Percentiles rank a stretch among this genome's conserved stretches.
These are phyloP conservation scores for Boletus holoroseus DNA, from an alignment of 1,284 basidiomycete genomes.

Conservation along the genomic window DNA sequence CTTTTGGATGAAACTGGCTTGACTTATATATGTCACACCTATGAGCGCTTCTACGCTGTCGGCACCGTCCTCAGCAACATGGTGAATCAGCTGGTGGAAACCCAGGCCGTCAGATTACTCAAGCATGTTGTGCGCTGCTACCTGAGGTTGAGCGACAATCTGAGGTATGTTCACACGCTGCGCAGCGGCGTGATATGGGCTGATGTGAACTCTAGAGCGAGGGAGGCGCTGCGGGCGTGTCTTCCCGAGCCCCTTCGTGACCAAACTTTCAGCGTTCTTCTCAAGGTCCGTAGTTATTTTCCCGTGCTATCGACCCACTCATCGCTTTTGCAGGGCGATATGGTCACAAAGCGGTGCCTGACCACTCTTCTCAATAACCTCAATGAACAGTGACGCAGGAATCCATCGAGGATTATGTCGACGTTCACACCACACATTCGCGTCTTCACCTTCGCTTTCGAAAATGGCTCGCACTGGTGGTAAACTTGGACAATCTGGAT, in stretches of 20 bases:
- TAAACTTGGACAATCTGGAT: constrained; percentile 35
- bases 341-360: constrained; percentile 95
- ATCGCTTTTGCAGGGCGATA: constrained; percentile 63
- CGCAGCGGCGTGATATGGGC: constrained; percentile 4
- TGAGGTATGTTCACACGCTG: constrained; percentile 56
- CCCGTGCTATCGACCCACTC: constrained; percentile 1
- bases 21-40: constrained; percentile 99
- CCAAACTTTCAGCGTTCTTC: constrained; percentile 84
- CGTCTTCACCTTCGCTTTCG: constrained; percentile 12
- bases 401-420: background rate
- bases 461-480: constrained; percentile 19
- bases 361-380: constrained; percentile 94
- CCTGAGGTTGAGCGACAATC: constrained; percentile 91
- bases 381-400: constrained; percentile 46
- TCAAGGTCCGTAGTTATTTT: constrained; percentile 58
- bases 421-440: constrained; percentile 1
- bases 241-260: constrained; percentile 96
- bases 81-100: constrained; percentile 96
- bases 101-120: constrained; percentile 91
- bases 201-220: constrained; percentile 54
- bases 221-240: constrained; percentile 94
- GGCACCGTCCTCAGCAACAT: constrained; percentile 98
- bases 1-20: constrained; percentile 96
- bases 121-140: constrained; percentile 99
- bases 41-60: constrained; percentile 98